Conservation (phyloP, 768 basidiomycete genomes). For the Naematelia encephala region DNA sequence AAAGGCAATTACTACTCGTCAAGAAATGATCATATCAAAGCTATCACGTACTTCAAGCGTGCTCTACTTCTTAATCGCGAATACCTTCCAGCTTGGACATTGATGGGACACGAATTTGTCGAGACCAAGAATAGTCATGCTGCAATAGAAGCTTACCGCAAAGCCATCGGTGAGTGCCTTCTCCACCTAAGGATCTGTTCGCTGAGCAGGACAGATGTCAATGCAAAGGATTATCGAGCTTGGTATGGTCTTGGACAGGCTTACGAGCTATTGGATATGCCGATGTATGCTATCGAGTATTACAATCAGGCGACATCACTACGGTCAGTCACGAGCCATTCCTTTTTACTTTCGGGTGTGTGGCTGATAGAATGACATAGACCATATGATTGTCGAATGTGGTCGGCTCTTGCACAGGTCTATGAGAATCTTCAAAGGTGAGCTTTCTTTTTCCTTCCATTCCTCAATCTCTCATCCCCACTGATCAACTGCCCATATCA, state of each 20-base stretch:
- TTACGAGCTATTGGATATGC: slow-evolving; percentile 95
- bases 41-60: slow-evolving; percentile 88
- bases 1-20: slow-evolving; percentile 96
- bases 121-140: slow-evolving; percentile 99
- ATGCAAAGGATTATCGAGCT: slow-evolving; percentile 92
- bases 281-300: slow-evolving; percentile 91
- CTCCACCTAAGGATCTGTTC: background rate
- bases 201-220: slow-evolving; percentile 64
- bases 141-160: slow-evolving; percentile 93
- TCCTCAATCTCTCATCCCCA: background rate
- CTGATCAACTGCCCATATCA: too few relatives aligned
- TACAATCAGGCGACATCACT: slow-evolving; percentile 93
- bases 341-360: slow-evolving; percentile 9
- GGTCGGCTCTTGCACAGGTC: slow-evolving; percentile 90
- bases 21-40: slow-evolving; percentile 89
- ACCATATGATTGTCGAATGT: slow-evolving; percentile 92
- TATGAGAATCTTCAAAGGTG: slow-evolving; percentile 89
- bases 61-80: slow-evolving; percentile 93
- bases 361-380: slow-evolving; percentile 52
- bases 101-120: slow-evolving; percentile 98
- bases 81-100: slow-evolving; percentile 94
- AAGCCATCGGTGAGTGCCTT: slow-evolving; percentile 76
- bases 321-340: slow-evolving; percentile 56
- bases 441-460: slow-evolving; percentile 26
- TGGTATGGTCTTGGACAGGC: slow-evolving; percentile 99